Conservation (phyloP, 2,329 filamentous ascomycete genomes). For the Ophiostoma tasmaniense region DNA sequence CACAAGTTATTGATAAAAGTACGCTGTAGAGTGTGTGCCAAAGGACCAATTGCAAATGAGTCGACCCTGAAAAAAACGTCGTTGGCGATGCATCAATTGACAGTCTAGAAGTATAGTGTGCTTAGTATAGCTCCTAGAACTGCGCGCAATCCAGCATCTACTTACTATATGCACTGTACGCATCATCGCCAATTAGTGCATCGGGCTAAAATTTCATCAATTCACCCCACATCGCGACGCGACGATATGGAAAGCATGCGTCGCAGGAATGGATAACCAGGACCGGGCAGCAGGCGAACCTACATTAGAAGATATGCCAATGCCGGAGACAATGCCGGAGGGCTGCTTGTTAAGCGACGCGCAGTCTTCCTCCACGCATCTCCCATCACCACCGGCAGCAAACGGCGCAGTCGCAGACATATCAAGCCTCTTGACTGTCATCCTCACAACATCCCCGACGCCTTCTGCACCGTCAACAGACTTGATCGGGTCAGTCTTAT, state of each 20-base stretch:
- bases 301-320: neutral
- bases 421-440: slow-evolving; percentile 31
- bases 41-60: neutral
- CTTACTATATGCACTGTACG: neutral
- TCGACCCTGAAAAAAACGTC: too few species aligned
- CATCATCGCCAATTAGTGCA: neutral
- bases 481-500: slow-evolving; percentile 38
- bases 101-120: too few species aligned
- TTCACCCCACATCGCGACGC: neutral
- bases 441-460: slow-evolving; percentile 48
- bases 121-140: too few species aligned
- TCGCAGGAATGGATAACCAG: neutral
- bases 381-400: neutral
- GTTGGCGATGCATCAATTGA: too few species aligned
- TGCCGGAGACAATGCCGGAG: neutral
- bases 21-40: neutral
- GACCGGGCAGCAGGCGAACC: neutral
- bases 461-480: slow-evolving; percentile 46
- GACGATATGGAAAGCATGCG: neutral
- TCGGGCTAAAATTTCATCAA: neutral
- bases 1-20: neutral
- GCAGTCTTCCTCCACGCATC: neutral
- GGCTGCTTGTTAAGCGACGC: neutral
- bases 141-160: too few species aligned
- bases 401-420: neutral